phyloP scores from a whole-genome alignment of 768 basidiomycete species.

The Mrakia blollopis region DNA sequence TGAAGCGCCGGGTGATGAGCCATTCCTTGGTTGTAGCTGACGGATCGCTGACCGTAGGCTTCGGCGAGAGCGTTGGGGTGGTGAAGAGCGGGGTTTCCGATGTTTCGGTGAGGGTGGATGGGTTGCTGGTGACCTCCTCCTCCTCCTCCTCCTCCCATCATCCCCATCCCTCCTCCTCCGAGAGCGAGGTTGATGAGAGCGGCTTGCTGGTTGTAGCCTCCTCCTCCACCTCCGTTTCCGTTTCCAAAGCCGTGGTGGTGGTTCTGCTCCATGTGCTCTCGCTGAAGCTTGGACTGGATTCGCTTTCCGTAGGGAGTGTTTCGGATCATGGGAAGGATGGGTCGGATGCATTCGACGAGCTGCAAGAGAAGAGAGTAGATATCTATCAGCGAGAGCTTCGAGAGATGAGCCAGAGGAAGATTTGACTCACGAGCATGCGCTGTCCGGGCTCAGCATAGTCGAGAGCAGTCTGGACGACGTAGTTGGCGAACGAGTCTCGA shows the following conservation, averaged over 20 bases:
- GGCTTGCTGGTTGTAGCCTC: slow-evolving; percentile 33
- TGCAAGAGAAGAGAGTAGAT: slow-evolving; percentile 33
- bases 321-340: slow-evolving; percentile 94
- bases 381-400: not conserved
- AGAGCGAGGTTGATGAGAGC: slow-evolving; percentile 33
- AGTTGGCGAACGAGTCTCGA: slow-evolving; percentile 93
- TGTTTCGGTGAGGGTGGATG: slow-evolving; percentile 39
- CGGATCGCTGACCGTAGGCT: slow-evolving; percentile 38
- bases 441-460: slow-evolving; percentile 96
- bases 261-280: slow-evolving; percentile 69
- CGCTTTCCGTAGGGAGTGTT: slow-evolving; percentile 99
- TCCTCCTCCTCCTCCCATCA: slow-evolving; percentile 28
- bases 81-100: slow-evolving; percentile 44
- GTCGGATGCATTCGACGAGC: slow-evolving; percentile 94
- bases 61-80: slow-evolving; percentile 46
- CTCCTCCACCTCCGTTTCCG: slow-evolving; percentile 21
- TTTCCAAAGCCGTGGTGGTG: slow-evolving; percentile 35
- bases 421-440: slow-evolving; percentile 59
- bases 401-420: not conserved
- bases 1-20: not conserved
- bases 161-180: slow-evolving; percentile 33
- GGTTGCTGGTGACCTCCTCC: slow-evolving; percentile 14
- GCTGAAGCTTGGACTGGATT: slow-evolving; percentile 96
- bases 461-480: slow-evolving; percentile 91
- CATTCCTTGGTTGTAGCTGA: not conserved